Conservation (phyloP, 345 rosid genomes). For the Boechera stricta region DNA sequence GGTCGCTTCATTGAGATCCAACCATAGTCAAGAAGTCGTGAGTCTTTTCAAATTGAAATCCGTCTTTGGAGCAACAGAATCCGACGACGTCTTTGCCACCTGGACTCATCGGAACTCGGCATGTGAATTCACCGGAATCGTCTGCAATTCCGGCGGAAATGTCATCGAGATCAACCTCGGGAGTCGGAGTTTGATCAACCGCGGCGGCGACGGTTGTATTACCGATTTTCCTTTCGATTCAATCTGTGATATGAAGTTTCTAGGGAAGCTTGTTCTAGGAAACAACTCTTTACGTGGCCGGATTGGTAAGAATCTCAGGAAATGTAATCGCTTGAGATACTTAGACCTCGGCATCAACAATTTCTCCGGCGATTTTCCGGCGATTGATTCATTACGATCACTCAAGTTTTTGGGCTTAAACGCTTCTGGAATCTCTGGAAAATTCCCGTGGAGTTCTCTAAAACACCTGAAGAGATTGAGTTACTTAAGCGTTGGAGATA, state of each 20-base stretch:
- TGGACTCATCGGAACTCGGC: constrained; percentile 52
- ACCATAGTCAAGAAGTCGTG: constrained; percentile 48
- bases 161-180: constrained; percentile 68
- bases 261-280: constrained; percentile 61
- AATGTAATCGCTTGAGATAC: constrained; percentile 56
- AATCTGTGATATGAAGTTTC: constrained; percentile 56
- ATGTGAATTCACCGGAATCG: constrained; percentile 63
- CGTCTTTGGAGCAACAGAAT: constrained; percentile 43
- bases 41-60: constrained; percentile 58
- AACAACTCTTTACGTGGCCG: constrained; percentile 56
- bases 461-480: constrained; percentile 53
- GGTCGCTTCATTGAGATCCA: constrained; percentile 22
- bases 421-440: constrained; percentile 66
- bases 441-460: constrained; percentile 75
- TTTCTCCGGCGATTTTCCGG: constrained; percentile 70
- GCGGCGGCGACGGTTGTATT: background rate
- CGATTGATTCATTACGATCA: constrained; percentile 51
- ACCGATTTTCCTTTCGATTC: constrained; percentile 55
- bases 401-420: constrained; percentile 64
- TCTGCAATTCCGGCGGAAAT: constrained; percentile 53
- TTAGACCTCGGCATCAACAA: constrained; percentile 65
- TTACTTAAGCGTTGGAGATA: constrained; percentile 83
- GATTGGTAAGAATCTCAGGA: constrained; percentile 48
- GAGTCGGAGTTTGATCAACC: constrained; percentile 49
- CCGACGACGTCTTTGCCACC: constrained; percentile 48